A percentile compares a stretch with the other conserved stretches of the same genome.
These are phyloP conservation scores for Pyrenula massariospora DNA, from an alignment of 495 filamentous ascomycete species.

Conservation along the genomic window DNA sequence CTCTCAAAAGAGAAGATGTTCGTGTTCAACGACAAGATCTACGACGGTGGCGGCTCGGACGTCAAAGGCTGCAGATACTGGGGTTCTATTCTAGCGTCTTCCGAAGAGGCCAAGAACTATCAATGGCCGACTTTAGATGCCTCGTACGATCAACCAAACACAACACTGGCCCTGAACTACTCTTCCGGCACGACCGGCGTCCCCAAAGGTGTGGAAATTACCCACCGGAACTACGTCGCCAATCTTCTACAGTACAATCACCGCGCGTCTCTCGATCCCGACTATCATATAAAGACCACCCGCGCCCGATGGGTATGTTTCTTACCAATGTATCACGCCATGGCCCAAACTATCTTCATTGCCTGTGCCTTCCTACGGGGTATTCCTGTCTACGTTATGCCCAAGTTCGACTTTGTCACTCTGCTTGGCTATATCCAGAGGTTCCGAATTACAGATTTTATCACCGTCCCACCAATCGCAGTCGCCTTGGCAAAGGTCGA, in stretches of 20 bases:
- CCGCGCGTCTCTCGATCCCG: constrained; percentile 30
- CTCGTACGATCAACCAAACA: constrained; percentile 21
- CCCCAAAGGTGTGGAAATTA: constrained; percentile 74
- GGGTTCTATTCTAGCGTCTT: constrained; percentile 31
- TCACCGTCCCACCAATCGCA: constrained; percentile 56
- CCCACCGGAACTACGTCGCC: constrained; percentile 59
- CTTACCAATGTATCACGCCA: constrained; percentile 66
- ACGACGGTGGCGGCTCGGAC: constrained; percentile 22
- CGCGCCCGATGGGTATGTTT: constrained; percentile 41
- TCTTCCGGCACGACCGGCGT: constrained; percentile 70
- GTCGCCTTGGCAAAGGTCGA: constrained; percentile 64
- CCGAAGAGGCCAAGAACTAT: constrained; percentile 29
- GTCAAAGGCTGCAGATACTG: constrained; percentile 35
- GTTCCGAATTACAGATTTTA: constrained; percentile 55
- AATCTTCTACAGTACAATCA: constrained; percentile 50
- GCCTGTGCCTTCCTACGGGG: constrained; percentile 23
- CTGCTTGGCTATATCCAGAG: constrained; percentile 58
- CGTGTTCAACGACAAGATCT: constrained; percentile 35
- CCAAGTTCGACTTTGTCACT: constrained; percentile 57
- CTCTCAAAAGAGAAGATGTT: constrained; percentile 28
- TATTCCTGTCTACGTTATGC: constrained; percentile 58
- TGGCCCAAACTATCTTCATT: constrained; percentile 37
- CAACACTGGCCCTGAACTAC: constrained; percentile 55
- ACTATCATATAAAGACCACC: constrained; percentile 24
- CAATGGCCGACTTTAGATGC: constrained; percentile 27